Base-by-base conservation (phyloP, 2,329 filamentous ascomycete species). In the Aureobasidium uvarum region DNA sequence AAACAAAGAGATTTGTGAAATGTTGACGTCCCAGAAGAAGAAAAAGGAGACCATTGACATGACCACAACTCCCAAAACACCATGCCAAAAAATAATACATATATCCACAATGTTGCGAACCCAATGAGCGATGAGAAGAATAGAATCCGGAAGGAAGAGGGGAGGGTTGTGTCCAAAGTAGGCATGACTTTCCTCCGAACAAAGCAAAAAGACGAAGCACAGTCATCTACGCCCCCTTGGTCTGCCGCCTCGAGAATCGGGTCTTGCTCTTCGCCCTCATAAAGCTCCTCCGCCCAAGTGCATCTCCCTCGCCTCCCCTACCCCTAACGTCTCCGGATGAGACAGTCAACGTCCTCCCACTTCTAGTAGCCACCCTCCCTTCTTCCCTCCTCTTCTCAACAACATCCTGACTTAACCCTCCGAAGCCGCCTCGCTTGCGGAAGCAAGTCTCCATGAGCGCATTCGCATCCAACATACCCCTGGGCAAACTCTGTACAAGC, bases 401-500 rank as follows among this genome's bases (percentile, higher is more conserved):
- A 5, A 86, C 85, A 18, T 89, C 88, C 75, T 96, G 92, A 72
- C 87, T 92, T 20, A 97, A 81, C 71, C 92, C 89, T 7, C 88
- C 89, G 70, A 94, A 92, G 5, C 90, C 90, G 72, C 91, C 86
- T 39, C 74, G 46, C 51, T 73, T 69, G 69, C 88, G 87, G 75
- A 95, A 93, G 69, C 90, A 96, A 10, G 90, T 84, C 69, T 96
- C 92, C 80, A 96, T 86, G 16, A 98, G 80, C 2, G 80, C 80
- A 71, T 96, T 96, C 64, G 89, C 89, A 75, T 98, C 92, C 23
- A 97, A 77, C 72, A 96, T 84, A 63, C 85, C 85, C 62, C 94
- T 85, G 0, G 94, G 94, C 36, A 96, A 86, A 1, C 88, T 88
- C 79, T 98, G 94, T 33, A 98, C 92, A 3, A 96, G 88, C 73